These are phyloP conservation scores for Elsinoe perseae DNA, from an alignment of 2,329 filamentous ascomycete species.

Conservation along the genomic window DNA sequence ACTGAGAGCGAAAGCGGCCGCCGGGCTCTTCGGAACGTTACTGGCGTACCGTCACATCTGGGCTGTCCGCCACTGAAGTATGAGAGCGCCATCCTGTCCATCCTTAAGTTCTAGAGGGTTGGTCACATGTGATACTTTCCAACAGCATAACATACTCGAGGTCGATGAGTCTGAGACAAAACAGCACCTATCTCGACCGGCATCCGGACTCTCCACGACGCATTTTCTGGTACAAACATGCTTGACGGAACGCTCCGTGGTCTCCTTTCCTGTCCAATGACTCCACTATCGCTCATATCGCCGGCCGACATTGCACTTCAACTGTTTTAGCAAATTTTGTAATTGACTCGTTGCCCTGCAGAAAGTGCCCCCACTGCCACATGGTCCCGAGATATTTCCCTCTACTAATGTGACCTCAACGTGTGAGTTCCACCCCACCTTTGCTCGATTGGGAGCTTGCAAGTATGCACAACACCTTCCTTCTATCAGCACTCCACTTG, in stretches of 20 bases:
- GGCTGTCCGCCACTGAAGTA: not conserved
- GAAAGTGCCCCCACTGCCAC: slow-evolving; percentile 6
- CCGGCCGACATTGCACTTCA: not conserved
- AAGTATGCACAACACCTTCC: not conserved
- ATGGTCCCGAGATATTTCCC: slow-evolving; percentile 7
- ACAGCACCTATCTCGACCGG: not conserved
- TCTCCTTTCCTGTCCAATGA: not conserved
- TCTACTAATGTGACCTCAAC: not conserved
- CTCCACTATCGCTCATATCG: slow-evolving; percentile 4
- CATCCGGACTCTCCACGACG: not conserved
- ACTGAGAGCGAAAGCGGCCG: not conserved
- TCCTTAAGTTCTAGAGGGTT: not conserved
- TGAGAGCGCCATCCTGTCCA: not conserved
- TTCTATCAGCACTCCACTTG: not conserved
- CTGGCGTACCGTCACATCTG: not conserved
- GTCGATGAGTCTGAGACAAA: not conserved
- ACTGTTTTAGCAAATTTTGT: slow-evolving; percentile 12
- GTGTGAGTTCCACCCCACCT: not conserved
- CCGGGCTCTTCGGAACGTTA: not conserved
- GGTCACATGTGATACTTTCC: slow-evolving; percentile 7
- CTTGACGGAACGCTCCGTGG: not conserved
- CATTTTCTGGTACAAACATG: not conserved
- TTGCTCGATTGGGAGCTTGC: not conserved
- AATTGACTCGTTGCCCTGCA: slow-evolving; percentile 1
- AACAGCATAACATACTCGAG: not conserved